These are phyloP conservation scores for Geranium incanum DNA, from an alignment of 441 rosid genomes.

Conservation along the genomic window DNA sequence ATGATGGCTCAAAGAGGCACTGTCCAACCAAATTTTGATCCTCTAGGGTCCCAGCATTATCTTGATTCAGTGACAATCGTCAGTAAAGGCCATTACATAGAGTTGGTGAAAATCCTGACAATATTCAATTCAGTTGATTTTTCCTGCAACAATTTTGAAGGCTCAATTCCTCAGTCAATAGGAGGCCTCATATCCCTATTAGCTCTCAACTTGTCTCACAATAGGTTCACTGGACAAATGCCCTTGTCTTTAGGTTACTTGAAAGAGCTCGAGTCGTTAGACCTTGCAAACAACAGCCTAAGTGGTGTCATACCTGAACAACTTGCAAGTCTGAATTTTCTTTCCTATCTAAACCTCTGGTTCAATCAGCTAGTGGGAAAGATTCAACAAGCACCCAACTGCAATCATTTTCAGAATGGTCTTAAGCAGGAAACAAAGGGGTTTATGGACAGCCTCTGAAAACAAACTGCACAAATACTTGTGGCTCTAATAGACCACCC, in stretches of 20 bases:
- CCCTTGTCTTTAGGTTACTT: conserved; percentile 1
- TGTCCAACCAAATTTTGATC: not conserved
- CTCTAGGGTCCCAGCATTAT: not conserved
- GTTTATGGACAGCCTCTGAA: not conserved
- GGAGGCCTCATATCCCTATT: not conserved
- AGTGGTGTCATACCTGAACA: conserved; percentile 1
- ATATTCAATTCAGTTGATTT: not conserved
- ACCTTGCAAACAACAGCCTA: conserved; percentile 4
- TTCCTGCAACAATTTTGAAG: conserved; percentile 1
- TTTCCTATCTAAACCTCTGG: not conserved
- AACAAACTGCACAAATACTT: not conserved
- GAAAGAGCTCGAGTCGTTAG: conserved; percentile 6
- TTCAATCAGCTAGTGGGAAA: not conserved
- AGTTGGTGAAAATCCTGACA: not conserved
- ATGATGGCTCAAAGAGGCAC: not conserved
- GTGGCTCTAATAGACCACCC: not conserved
- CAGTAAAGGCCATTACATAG: not conserved
- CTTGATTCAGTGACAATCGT: not conserved
- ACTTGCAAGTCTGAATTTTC: conserved; percentile 2
- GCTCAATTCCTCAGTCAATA: not conserved
- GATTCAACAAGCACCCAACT: conserved; percentile 5
- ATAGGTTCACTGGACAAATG: not conserved
- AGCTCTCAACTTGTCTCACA: conserved; percentile 7
- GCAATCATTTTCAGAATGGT: conserved; percentile 6
- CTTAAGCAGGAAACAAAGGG: conserved; percentile 1